phyloP scores from a whole-genome alignment of 164 flowering plant species.

The Vitis vinifera region DNA sequence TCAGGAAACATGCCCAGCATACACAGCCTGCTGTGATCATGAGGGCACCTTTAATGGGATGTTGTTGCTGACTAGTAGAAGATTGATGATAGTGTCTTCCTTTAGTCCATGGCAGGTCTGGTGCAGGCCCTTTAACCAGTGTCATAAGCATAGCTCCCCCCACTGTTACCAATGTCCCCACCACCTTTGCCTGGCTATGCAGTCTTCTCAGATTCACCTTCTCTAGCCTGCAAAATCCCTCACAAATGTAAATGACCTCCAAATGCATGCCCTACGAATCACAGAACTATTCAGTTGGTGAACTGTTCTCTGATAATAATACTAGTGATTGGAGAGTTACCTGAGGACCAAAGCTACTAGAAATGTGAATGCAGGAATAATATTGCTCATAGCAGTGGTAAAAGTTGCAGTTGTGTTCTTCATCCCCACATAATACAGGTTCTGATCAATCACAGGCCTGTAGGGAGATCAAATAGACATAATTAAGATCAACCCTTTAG shows the following conservation, averaged over 20 bases:
- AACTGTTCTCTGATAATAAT: no score
- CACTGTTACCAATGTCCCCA: conserved; percentile 46
- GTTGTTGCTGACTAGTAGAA: neutral
- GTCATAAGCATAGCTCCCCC: conserved; percentile 60
- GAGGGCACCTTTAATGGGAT: conserved; percentile 39
- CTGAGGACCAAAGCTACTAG: conserved; percentile 43
- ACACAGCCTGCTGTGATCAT: conserved; percentile 42
- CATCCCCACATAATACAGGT: conserved; percentile 37
- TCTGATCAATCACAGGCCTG: conserved; percentile 49
- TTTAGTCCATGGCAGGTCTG: conserved; percentile 30
- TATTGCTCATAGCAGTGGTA: conserved; percentile 36
- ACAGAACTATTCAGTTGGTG: no score
- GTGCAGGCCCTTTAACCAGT: conserved; percentile 34
- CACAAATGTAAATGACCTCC: neutral
- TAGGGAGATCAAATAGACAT: no score
- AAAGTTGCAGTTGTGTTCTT: conserved; percentile 39
- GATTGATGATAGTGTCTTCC: neutral
- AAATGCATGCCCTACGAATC: no score
- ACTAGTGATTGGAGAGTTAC: conserved; percentile 11
- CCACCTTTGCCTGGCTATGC: conserved; percentile 45
- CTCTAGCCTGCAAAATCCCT: conserved; percentile 39
- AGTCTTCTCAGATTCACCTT: conserved; percentile 30
- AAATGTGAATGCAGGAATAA: conserved; percentile 49
- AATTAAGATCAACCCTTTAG: no score
- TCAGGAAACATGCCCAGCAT: conserved; percentile 48